Evolutionary conservation across 2,329 filamentous ascomycete genomes (phyloP).

Genomic region (Botrytis sinoallii): DNA sequence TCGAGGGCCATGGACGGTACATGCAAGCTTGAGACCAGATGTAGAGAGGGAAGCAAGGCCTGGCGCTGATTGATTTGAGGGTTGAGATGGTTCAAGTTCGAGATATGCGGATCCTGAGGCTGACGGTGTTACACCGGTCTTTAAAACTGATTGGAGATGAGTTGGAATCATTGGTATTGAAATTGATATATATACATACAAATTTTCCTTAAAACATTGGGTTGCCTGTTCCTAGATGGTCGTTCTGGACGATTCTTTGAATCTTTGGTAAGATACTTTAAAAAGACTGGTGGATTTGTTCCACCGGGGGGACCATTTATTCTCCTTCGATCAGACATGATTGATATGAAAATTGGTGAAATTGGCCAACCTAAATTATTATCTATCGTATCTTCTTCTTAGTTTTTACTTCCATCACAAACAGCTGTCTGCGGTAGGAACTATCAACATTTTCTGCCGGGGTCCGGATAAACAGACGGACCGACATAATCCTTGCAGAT

Average conservation of each 20-base stretch:
- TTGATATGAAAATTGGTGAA: slow-evolving; percentile 17
- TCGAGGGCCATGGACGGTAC: slow-evolving; percentile 88
- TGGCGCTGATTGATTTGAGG: slow-evolving; percentile 48
- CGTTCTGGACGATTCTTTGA: slow-evolving; percentile 44
- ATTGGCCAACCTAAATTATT: background rate
- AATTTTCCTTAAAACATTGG: slow-evolving; percentile 76
- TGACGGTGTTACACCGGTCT: slow-evolving; percentile 88
- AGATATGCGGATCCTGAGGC: slow-evolving; percentile 91
- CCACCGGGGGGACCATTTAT: slow-evolving; percentile 82
- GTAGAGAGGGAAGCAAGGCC: slow-evolving; percentile 45
- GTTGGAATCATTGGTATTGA: background rate
- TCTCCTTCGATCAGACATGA: slow-evolving; percentile 80
- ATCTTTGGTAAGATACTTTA: slow-evolving; percentile 47
- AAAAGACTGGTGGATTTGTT: slow-evolving; percentile 72
- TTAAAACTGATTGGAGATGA: slow-evolving; percentile 60
- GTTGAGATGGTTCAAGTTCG: slow-evolving; percentile 54
- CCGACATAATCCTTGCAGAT: background rate
- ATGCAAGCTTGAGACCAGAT: slow-evolving; percentile 79
- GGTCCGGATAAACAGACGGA: slow-evolving; percentile 2
- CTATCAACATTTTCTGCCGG: slow-evolving; percentile 4
- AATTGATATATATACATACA: slow-evolving; percentile 55
- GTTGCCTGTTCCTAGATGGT: slow-evolving; percentile 56
- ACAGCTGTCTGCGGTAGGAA: background rate
- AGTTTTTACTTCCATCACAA: background rate
- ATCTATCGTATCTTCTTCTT: background rate